Evolutionary conservation across 169 alveolate species (phyloP).

Genomic region (Babesia ovis): DNA sequence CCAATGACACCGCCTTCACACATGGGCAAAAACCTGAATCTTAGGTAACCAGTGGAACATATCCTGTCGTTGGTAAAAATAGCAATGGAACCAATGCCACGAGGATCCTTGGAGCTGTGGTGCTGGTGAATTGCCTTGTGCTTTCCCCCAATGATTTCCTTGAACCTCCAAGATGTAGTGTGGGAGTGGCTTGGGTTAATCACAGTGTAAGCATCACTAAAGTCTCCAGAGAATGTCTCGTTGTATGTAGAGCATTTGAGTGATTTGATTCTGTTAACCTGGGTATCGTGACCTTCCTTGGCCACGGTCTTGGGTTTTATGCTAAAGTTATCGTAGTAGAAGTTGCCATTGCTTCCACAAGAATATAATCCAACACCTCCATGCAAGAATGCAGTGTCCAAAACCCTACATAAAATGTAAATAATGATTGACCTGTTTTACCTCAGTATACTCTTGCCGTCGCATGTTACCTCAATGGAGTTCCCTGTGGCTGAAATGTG

Average conservation of each 20-base stretch:
- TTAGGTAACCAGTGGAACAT: constrained; percentile 33
- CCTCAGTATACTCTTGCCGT: constrained; percentile 50
- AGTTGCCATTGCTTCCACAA: constrained; percentile 82
- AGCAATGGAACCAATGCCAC: constrained; percentile 57
- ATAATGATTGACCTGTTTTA: constrained; percentile 8
- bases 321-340: constrained; percentile 79
- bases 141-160: constrained; percentile 51
- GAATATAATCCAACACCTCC: constrained; percentile 87
- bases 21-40: constrained; percentile 52
- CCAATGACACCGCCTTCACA: constrained; percentile 69
- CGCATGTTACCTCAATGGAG: constrained; percentile 67
- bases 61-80: constrained; percentile 49
- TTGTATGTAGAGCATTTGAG: constrained; percentile 70
- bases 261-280: constrained; percentile 29
- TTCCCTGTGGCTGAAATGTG: constrained; percentile 65
- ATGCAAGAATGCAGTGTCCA: constrained; percentile 83
- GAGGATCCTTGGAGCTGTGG: constrained; percentile 42
- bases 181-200: constrained; percentile 40
- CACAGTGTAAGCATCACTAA: constrained; percentile 36
- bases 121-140: constrained; percentile 65
- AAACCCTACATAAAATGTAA: constrained; percentile 59
- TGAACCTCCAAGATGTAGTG: constrained; percentile 57
- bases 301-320: constrained; percentile 77
- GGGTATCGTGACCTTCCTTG: constrained; percentile 37
- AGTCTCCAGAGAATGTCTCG: constrained; percentile 66